A percentile compares a stretch with the other conserved stretches of the same genome.
phyloP scores from a whole-genome alignment of 352 stramenopile species.

The Elongisporangium prolatum region DNA sequence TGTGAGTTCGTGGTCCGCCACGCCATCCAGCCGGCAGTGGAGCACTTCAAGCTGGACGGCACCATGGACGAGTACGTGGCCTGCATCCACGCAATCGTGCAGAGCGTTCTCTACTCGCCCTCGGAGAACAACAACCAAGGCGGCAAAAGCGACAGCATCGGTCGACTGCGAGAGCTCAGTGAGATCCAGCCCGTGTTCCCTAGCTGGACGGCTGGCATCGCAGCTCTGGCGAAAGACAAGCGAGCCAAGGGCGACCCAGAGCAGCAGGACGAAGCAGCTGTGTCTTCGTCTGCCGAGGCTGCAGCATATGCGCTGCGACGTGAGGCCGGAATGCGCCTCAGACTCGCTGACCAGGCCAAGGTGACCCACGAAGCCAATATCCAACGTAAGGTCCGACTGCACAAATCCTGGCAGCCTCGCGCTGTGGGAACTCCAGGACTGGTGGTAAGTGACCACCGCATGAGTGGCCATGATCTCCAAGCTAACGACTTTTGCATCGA shows the following conservation, averaged over 20 bases:
- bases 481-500: constrained; percentile 8
- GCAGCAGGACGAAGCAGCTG: neutral
- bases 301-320: neutral
- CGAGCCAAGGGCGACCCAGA: neutral
- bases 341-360: constrained; percentile 1
- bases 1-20: constrained; percentile 34
- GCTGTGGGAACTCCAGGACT: constrained; percentile 1
- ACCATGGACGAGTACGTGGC: constrained; percentile 35
- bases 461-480: neutral
- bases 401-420: constrained; percentile 50
- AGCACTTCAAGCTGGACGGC: constrained; percentile 44
- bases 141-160: neutral
- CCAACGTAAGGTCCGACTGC: constrained; percentile 45
- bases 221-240: constrained; percentile 7
- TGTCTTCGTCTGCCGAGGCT: neutral
- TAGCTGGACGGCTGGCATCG: constrained; percentile 32
- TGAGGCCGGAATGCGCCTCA: neutral
- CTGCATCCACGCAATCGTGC: constrained; percentile 34
- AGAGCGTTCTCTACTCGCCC: constrained; percentile 22
- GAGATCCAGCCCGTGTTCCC: constrained; percentile 43
- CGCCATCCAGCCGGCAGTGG: constrained; percentile 43
- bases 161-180: constrained; percentile 29
- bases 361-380: constrained; percentile 40
- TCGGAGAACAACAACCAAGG: neutral
- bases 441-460: constrained; percentile 13